Base-by-base conservation (phyloP, 2,329 filamentous ascomycete genomes). In the Elsinoe perseae region DNA sequence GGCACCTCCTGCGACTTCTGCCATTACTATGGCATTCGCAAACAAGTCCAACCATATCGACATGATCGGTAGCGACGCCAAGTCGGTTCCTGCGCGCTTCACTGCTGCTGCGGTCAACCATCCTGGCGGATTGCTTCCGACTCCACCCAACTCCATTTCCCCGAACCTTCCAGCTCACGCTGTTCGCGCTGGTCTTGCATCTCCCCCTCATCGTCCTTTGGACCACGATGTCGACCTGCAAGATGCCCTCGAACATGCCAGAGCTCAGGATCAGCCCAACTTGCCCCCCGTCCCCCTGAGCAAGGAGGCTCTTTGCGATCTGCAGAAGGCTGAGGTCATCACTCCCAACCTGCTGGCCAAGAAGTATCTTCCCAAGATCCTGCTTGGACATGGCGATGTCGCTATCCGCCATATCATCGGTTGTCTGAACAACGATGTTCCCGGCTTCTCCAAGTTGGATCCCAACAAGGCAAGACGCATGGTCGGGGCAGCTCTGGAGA, bases 321-420 rank as follows among this genome's bases (percentile, higher is more conserved):
- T 80, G 58, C 91, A 96, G 70, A 82, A 85, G 46, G 80, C 86
- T 27, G 89, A 89, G 63, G 82, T 84, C 66, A 96, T 98, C 70
- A 95, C 89, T 48, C 84, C 90, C 38, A 75, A 78, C 66, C 83
- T 96, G 77, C 80, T 98, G 62, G 89, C 92, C 65, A 93, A 87
- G 72, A 83, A 92, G 70, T 87, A 97, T 70, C 80, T 98, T 58
- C 91, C 92, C 1, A 87, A 88, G 64, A 95, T 97, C 70, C 79
- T 98, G 67, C 79, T 96, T 60, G 84, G 85, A 68, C 87, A 96
- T 68, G 93, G 92, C 21, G 91, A 93, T 50, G 75, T 95, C 71
- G 90, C 93, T 54, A 96, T 98, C 70, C 87, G 92, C 65, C 87
- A 96, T 73, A 86, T 98, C 68, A 95, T 95, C 82, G 89, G 89